phyloP scores from a whole-genome alignment of 2,329 filamentous ascomycete genomes.

The Cladosporium sp. region DNA sequence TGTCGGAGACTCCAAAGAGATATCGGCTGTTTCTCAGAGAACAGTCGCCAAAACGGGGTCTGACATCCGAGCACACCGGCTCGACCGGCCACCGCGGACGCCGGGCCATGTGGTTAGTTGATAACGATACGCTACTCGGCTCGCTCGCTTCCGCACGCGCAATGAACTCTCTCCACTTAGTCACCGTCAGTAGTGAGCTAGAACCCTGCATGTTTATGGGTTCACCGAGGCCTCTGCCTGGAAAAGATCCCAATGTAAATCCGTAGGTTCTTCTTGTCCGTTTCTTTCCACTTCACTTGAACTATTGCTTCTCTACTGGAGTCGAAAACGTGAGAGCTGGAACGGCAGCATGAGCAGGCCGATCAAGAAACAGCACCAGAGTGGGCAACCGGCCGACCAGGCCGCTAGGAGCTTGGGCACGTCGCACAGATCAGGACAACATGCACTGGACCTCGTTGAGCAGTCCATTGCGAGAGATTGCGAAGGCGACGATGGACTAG shows the following conservation, averaged over 20 bases:
- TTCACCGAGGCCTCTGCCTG: not conserved
- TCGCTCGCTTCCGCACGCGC: not conserved
- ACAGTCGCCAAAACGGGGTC: not conserved
- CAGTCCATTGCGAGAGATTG: conserved; percentile 19
- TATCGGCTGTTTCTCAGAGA: no score
- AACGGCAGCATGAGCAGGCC: conserved; percentile 17
- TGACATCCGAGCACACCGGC: not conserved
- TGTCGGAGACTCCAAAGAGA: no score
- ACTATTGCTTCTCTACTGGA: not conserved
- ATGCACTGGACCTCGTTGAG: conserved; percentile 15
- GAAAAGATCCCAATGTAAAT: conserved; percentile 2
- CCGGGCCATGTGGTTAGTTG: not conserved
- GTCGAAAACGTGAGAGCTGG: not conserved
- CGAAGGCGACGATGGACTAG: conserved; percentile 3
- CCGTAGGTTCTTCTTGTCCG: not conserved
- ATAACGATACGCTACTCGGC: not conserved
- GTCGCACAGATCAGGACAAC: conserved; percentile 22
- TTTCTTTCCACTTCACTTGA: not conserved
- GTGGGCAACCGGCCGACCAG: conserved; percentile 4
- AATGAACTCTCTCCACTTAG: conserved; percentile 4
- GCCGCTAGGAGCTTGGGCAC: conserved; percentile 24
- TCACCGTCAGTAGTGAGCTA: not conserved
- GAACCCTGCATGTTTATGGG: not conserved
- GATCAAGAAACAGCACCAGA: conserved; percentile 9
- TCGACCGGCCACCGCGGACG: not conserved